Evolutionary conservation across 2,329 filamentous ascomycete species (phyloP).

Genomic region (Aschersonia sp.): DNA sequence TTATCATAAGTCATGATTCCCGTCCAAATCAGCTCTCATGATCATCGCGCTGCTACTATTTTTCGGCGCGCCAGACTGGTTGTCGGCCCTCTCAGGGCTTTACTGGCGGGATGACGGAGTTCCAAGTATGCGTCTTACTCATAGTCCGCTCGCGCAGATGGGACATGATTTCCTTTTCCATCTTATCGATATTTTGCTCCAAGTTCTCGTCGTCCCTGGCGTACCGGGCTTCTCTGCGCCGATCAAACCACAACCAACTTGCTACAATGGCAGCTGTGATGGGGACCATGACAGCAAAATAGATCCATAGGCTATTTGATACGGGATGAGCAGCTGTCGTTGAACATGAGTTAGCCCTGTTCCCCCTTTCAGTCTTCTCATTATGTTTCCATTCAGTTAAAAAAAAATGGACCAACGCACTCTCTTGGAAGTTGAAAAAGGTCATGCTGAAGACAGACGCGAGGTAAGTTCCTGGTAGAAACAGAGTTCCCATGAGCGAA

Average conservation of each 20-base stretch:
- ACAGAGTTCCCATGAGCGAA: slow-evolving; percentile 47
- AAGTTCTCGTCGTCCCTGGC: slow-evolving; percentile 34
- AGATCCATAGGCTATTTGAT: slow-evolving; percentile 43
- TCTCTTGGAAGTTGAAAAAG: slow-evolving; percentile 47
- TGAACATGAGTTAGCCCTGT: neutral
- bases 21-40: neutral
- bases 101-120: slow-evolving; percentile 18
- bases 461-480: slow-evolving; percentile 47
- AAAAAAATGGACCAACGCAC: slow-evolving; percentile 12
- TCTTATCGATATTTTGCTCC: slow-evolving; percentile 37
- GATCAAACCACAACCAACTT: slow-evolving; percentile 40
- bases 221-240: slow-evolving; percentile 32
- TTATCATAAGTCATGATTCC: too few species aligned
- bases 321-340: slow-evolving; percentile 23
- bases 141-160: slow-evolving; percentile 41
- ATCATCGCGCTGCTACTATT: neutral
- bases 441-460: slow-evolving; percentile 53
- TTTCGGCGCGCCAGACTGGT: neutral
- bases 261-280: slow-evolving; percentile 39
- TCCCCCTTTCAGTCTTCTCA: neutral
- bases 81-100: neutral
- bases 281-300: slow-evolving; percentile 46
- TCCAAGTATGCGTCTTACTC: slow-evolving; percentile 41
- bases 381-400: neutral
- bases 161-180: slow-evolving; percentile 43